Base-by-base conservation (phyloP, 1,284 basidiomycete species). In the Cryptococcus wingfieldii region DNA sequence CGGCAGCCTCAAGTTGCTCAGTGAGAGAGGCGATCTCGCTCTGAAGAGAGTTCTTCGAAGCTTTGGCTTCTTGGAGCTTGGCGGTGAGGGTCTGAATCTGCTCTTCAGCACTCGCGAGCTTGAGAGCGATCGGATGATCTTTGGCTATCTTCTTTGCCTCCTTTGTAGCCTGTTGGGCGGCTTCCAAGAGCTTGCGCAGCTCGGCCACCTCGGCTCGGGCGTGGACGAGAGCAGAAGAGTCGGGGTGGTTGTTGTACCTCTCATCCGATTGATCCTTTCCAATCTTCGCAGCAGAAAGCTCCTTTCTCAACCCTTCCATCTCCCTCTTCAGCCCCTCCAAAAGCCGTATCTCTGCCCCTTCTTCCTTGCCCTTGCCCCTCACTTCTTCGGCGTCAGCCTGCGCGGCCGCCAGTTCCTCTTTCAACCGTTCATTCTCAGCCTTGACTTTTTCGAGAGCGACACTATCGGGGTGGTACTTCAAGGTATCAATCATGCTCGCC, bases 331-430 rank as follows among this genome's bases (percentile, higher is more conserved):
- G 7, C 6, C 10, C 23, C n/a, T 18, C 41, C n/a, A 42, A 16
- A 3, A 18, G 12, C 23, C 41, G n/a, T 9, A 42, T 42, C 23
- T 18, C n/a, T 42, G n/a, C 41, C 12, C n/a, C 16, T 42, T 19
- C 23, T 13, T 44, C 53, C 47, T 62, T 57, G 47, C 60, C 62
- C 58, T 65, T 65, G 42, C 64, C 64, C 44, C n/a, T 14, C 46
- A 18, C 27, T 18, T 47, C 46, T 9, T 27, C 25, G 5, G 14
- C n/a, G 23, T 28, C 13, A n/a, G 27, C 46, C 46, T 37, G 14
- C 12, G 31, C 27, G 28, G 18, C 14, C 23, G n/a, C 31, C 25
- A 27, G 46, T 9, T 13, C 38, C 16, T 49, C 38, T 7, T 7
- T 13, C 41, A 13, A n/a, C n/a, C 6, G 37, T 34, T 6, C 31